phyloP scores from a whole-genome alignment of 257 asterid species.

The Datura wrightii region DNA sequence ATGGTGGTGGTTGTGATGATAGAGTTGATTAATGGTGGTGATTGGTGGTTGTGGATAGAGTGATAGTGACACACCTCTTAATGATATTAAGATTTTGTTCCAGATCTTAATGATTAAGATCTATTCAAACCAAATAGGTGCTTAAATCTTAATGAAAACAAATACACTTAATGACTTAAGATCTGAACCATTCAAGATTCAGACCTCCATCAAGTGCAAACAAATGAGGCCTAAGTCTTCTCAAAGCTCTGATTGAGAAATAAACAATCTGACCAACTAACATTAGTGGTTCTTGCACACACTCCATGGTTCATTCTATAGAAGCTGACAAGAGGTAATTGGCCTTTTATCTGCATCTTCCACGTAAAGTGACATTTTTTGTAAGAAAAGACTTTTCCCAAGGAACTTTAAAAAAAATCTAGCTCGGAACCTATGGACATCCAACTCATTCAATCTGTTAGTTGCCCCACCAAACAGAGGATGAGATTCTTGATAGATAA shows the following conservation, averaged over 20 bases:
- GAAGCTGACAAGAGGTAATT: background rate
- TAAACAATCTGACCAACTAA: slow-evolving; percentile 4
- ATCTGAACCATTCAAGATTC: too few relatives aligned
- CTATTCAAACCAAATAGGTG: too few relatives aligned
- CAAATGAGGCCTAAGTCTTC: background rate
- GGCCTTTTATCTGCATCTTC: background rate
- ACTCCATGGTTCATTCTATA: background rate
- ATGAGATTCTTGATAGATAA: background rate
- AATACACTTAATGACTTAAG: too few relatives aligned
- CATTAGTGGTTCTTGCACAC: background rate
- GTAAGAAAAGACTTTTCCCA: background rate
- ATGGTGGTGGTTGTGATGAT: too few relatives aligned
- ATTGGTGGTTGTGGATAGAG: too few relatives aligned
- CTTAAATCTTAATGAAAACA: too few relatives aligned
- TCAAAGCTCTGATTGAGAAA: slow-evolving; percentile 17
- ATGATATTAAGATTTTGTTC: too few relatives aligned
- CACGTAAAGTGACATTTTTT: background rate
- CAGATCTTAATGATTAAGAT: too few relatives aligned
- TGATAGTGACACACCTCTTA: too few relatives aligned
- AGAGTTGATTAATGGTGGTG: too few relatives aligned
- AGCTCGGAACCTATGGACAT: background rate
- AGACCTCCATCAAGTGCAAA: too few relatives aligned
- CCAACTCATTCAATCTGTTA: background rate
- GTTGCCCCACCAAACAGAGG: background rate
- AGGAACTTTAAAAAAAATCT: background rate